Evolutionary conservation across 2,329 filamentous ascomycete species (phyloP), one percentile per base, ranked within the genome.

Genomic region (Trichothecium roseum): DNA sequence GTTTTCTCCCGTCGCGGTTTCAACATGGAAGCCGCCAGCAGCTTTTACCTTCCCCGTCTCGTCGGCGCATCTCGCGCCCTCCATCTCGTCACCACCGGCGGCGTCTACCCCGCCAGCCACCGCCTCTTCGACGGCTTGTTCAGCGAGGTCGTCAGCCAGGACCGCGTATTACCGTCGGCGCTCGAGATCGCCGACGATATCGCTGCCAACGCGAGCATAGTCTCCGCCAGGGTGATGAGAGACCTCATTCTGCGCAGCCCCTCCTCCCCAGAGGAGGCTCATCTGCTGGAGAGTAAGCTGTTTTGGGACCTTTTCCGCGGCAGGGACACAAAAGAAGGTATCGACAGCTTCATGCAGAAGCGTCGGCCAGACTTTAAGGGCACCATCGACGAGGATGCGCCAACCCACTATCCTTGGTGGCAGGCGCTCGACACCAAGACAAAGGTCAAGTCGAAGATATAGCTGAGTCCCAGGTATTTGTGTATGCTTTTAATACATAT

Each of bases 1-100:
- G 80, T 85, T 14, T 88, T 87, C 54, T 67, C 71, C 17, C 70
- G 80, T 18, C 68, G 81, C 30, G 82, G 81, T 1, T 66, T 87
- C 47, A 66, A 75, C 40, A 79, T 83, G 72, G 83, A 88, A 56
- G 81, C 78, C 1, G 79, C 73, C 49, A 76, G 69, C 34, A 78
- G 74, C 8, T 87, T 72, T 55, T 87, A 84, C 62, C 64, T 87
- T 26, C 81, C 82, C 3, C 69, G 78, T 0, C 62, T 86, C 18
- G 68, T 86, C 40, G 82, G 83, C 38, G 62, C 69, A 37, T 69
- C 69, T 12, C 68, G 71, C 42, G 79, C 81, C 1, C 58, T 80
- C 52, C 72, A 80, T 48, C 65, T 84, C 20, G 63, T 74, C 30
- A 83, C 81, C 4, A 85, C 81, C 0, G 82, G 81, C 1, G 59